Evolutionary conservation across 306 rosid species (phyloP).

Genomic region (Lithocarpus polystachyus): DNA sequence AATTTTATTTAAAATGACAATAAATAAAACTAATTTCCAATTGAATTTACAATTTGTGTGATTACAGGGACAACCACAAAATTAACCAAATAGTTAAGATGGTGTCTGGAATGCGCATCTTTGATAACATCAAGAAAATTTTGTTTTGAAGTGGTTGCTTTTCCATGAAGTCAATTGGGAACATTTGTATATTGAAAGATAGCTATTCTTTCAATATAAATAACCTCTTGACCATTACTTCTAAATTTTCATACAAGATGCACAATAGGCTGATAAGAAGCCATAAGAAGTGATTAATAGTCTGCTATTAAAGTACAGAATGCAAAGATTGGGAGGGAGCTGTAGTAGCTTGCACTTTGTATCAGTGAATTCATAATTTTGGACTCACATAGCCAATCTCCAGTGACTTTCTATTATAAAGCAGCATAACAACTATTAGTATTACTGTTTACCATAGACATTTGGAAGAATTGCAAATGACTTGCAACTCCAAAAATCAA

Average conservation of each 20-base stretch:
- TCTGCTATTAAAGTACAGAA: neutral
- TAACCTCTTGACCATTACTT: neutral
- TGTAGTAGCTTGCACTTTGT: neutral
- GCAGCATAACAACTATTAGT: neutral
- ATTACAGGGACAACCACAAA: constrained; percentile 1
- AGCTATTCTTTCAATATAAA: neutral
- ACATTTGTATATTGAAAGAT: neutral
- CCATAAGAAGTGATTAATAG: neutral
- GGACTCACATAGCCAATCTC: neutral
- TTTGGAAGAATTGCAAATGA: constrained; percentile 16
- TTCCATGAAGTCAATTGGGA: neutral
- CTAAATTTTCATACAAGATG: neutral
- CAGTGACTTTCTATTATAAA: neutral
- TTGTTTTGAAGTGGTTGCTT: neutral
- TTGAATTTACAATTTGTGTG: neutral
- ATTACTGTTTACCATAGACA: constrained; percentile 16
- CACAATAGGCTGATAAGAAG: neutral
- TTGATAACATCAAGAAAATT: neutral
- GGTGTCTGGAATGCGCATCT: neutral
- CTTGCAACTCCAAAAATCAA: constrained; percentile 2
- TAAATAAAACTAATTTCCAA: neutral
- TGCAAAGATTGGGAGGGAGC: neutral
- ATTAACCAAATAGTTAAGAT: neutral
- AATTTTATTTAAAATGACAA: too few species aligned
- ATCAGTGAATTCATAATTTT: neutral